Evolutionary conservation across 805 yeast genomes (phyloP), one percentile per base, ranked within the genome.

Genomic region (Zygoascus biomembranicola): DNA sequence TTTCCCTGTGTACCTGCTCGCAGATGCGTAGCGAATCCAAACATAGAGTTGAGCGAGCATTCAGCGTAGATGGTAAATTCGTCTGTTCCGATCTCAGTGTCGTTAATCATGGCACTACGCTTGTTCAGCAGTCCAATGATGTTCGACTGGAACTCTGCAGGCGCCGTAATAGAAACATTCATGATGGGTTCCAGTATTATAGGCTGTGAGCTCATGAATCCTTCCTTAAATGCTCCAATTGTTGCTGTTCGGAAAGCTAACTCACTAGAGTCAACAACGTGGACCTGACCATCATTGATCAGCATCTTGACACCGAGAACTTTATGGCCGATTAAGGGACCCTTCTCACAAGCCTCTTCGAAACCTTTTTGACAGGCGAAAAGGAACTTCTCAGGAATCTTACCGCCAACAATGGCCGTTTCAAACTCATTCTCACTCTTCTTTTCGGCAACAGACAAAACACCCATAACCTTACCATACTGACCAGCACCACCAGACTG

Each of bases 401-500:
- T 87, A 67, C 99, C 99, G 65, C 99, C 98, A 60, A 94, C 94
- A 68, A 94, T 83, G 59, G 85, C 87, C 48, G 96, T 85, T 66
- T 85, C 81, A 71, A 92, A 94, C 61, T 74, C 74, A 70, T 90
- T 90, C 23, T 39, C 41, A 31, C 57, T 49, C 50, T 64, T 66
- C 41, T 55, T 53, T 50, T 65, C 63, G 11, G 62, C 53, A 14
- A 55, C 60, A 6, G 76, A 71, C 73, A 90, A 69, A 54, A 76
- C 78, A 68, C 99, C 98, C 71, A 90, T 85, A 66, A 92, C 97
- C 75, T 90, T 84, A 72, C 96, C 99, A 68, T 83, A 94, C 77
- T 94, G 99, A 74, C 99, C 99, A 60, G 98, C 95, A 80, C 99
- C 99, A 72, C 99, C 99, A 66, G 92, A 80, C 76, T 94, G 99